Base-by-base conservation (phyloP, 1,139 yeast species). In the Suhomyces ambrosiae region DNA sequence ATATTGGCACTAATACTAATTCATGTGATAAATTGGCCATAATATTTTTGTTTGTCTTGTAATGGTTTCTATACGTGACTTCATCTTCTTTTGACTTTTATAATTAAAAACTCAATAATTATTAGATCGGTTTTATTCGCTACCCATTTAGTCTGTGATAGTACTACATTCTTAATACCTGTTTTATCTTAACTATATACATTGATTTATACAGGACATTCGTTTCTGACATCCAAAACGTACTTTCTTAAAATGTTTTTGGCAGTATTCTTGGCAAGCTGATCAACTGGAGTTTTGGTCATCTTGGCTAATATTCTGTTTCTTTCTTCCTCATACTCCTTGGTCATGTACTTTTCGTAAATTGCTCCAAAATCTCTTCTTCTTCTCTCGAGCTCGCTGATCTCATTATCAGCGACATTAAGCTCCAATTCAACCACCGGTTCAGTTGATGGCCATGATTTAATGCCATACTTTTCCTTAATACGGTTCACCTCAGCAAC, bases 371-470 rank as follows among this genome's bases (percentile, higher is more conserved):
- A 33, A 56, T 53, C 33, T 66, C 52, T 39, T 56, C 56, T 32
- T 47, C 74, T 59, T 46, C 54, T 57, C 33, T 68, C 70, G 32
- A 68, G 56, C 33, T 47, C 51, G 12, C 30, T 23, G 29, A 50
- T 67, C 17, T 63, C 62, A 17, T 52, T 48, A 37, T 66, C 68
- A 38, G 74, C 53, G 9, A 58, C 47, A 40, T 63, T 60, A 32
- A 78, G 48, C 37, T 73, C 68, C 30, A 73, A 55, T 23, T 60
- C 53, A 27, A 73, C 48, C 15, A 68, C 54, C 32, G 64, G 56
- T 46, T 71, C 69, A 51, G 70, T 49, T 70, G 76, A 52, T 5
- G 89, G 86, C 81, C 88, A 82, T 40, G 79, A 66, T 32, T 68
- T 62, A 38, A 84, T 76, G 30, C 76, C 76, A 55, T 84, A 80